Conservation (phyloP, 2,329 filamentous ascomycete species). For the Pestalotiopsis sp. region DNA sequence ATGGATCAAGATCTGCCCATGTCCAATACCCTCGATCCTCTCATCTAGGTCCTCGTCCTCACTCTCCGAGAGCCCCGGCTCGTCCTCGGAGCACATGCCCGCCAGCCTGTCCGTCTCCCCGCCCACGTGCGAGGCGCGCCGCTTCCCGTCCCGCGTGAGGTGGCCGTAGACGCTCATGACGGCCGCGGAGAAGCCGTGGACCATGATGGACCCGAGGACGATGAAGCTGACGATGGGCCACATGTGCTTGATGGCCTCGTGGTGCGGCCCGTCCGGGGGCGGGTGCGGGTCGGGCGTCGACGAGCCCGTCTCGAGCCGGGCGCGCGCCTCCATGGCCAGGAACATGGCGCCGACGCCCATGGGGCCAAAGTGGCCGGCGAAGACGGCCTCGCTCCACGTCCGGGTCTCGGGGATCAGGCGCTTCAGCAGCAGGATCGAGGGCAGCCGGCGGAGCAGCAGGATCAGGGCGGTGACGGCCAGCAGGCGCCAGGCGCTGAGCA, state of each 20-base stretch:
- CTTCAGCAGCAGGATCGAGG: conserved; percentile 21
- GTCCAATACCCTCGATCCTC: not conserved
- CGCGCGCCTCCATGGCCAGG: conserved; percentile 12
- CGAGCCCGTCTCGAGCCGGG: not conserved
- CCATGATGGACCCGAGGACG: conserved; percentile 39
- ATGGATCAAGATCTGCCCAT: not conserved
- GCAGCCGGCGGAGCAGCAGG: conserved; percentile 23
- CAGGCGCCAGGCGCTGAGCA: conserved; percentile 17
- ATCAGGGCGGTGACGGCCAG: conserved; percentile 22
- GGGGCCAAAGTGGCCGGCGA: conserved; percentile 31
- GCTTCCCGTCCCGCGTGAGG: not conserved
- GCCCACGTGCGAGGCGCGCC: not conserved
- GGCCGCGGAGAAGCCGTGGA: conserved; percentile 44
- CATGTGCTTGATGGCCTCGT: not conserved
- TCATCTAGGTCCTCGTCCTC: not conserved
- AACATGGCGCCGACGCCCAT: conserved; percentile 32
- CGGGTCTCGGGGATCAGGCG: conserved; percentile 19
- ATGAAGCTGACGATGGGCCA: conserved; percentile 16
- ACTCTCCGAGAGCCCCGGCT: not conserved
- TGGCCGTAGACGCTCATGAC: conserved; percentile 3
- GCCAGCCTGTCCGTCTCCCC: not conserved
- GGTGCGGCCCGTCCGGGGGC: not conserved
- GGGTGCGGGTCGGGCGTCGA: conserved; percentile 1
- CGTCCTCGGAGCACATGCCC: conserved; percentile 1
- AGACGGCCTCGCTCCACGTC: conserved; percentile 23